These are phyloP conservation scores for Phytopythium helicoides DNA, from an alignment of 352 stramenopile species.

Conservation along the genomic window DNA sequence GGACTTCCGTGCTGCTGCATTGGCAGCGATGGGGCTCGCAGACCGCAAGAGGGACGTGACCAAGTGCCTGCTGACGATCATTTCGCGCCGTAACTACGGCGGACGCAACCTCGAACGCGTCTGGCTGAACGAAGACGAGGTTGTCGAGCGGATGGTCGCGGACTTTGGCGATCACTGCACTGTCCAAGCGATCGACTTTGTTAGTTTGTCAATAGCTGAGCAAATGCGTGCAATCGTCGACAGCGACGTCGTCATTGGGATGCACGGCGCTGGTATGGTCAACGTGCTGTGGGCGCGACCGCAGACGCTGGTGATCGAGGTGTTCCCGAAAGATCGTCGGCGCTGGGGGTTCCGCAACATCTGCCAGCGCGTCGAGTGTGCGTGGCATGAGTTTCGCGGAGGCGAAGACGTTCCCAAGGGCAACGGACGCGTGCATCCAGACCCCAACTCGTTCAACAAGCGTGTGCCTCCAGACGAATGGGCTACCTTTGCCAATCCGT, in stretches of 20 bases:
- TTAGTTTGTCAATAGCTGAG: slow-evolving; percentile 39
- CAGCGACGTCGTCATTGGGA: slow-evolving; percentile 76
- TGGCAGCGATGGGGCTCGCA: slow-evolving; percentile 15
- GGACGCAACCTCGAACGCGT: slow-evolving; percentile 54
- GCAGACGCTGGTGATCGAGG: slow-evolving; percentile 56
- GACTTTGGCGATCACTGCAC: slow-evolving; percentile 11
- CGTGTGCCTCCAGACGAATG: too few relatives aligned
- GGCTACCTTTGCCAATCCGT: too few relatives aligned
- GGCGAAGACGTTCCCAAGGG: slow-evolving; percentile 41
- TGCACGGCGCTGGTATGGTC: slow-evolving; percentile 80
- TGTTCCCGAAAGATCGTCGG: slow-evolving; percentile 80
- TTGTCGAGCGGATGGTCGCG: slow-evolving; percentile 42
- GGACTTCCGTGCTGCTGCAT: slow-evolving; percentile 19
- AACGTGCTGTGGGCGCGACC: slow-evolving; percentile 68
- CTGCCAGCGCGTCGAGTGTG: slow-evolving; percentile 63
- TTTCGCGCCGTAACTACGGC: slow-evolving; percentile 43
- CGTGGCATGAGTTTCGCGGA: slow-evolving; percentile 55
- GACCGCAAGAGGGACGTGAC: too few relatives aligned
- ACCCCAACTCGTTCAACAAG: too few relatives aligned
- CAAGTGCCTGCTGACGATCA: slow-evolving; percentile 45
- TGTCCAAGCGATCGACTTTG: slow-evolving; percentile 67
- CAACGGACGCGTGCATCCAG: too few relatives aligned
- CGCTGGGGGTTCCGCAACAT: slow-evolving; percentile 79
- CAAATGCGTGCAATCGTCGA: slow-evolving; percentile 62
- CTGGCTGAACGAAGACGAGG: slow-evolving; percentile 68